These are phyloP conservation scores for Saposhnikovia divaricata DNA, from an alignment of 129 eudicot species.

Conservation along the genomic window DNA sequence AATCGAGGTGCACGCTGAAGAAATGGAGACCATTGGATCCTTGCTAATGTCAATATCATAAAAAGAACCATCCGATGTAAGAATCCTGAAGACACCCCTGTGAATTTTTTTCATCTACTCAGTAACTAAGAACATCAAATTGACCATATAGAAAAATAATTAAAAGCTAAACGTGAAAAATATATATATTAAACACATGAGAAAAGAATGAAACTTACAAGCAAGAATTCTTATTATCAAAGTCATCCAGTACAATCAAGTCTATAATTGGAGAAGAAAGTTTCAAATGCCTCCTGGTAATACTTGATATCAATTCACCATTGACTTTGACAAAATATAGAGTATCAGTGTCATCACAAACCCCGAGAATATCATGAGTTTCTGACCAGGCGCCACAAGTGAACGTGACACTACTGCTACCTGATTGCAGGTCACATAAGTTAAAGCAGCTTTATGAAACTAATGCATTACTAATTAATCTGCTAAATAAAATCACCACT, in stretches of 20 bases:
- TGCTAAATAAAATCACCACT: not conserved
- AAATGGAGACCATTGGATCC: slow-evolving; percentile 73
- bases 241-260: slow-evolving; percentile 43
- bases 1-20: slow-evolving; percentile 29
- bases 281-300: slow-evolving; percentile 55
- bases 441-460: slow-evolving; percentile 7
- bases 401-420: slow-evolving; percentile 37
- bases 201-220: slow-evolving; percentile 45
- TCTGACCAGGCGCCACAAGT: slow-evolving; percentile 85
- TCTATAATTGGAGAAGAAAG: slow-evolving; percentile 55
- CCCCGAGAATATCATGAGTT: slow-evolving; percentile 76
- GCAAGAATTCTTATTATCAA: slow-evolving; percentile 38
- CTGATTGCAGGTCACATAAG: slow-evolving; percentile 32
- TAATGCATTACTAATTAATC: slow-evolving; percentile 1
- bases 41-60: slow-evolving; percentile 73
- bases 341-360: slow-evolving; percentile 58
- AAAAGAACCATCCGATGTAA: slow-evolving; percentile 76
- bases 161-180: not conserved
- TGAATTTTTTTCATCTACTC: slow-evolving; percentile 9
- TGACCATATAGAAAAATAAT: not conserved
- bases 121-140: slow-evolving; percentile 2
- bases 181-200: slow-evolving; percentile 7
- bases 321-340: slow-evolving; percentile 70
- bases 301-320: slow-evolving; percentile 83
- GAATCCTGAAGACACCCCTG: slow-evolving; percentile 82